Percentiles rank a stretch among this genome's conserved stretches.
These are phyloP conservation scores for Tetrapisispora namnaoensis DNA, from an alignment of 805 yeast species.

Conservation along the genomic window DNA sequence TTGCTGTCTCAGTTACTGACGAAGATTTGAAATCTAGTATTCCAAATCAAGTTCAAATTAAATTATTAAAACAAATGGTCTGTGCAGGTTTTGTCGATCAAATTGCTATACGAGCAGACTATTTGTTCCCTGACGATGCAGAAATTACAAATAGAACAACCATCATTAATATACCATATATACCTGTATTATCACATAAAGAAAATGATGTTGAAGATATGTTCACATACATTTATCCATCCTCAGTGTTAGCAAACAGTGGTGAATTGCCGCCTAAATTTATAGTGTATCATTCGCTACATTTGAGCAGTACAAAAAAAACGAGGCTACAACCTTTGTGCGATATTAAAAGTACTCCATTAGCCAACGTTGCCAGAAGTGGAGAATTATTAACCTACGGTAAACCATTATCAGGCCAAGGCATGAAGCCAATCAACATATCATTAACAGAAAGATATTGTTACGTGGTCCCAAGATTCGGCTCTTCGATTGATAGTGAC, in stretches of 20 bases:
- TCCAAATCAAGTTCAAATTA: slow-evolving; percentile 60
- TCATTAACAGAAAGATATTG: slow-evolving; percentile 66
- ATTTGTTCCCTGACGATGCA: slow-evolving; percentile 50
- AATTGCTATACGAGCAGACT: slow-evolving; percentile 75
- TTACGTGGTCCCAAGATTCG: slow-evolving; percentile 84
- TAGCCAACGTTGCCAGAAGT: slow-evolving; percentile 65
- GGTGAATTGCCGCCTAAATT: slow-evolving; percentile 75
- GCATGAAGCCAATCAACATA: slow-evolving; percentile 69
- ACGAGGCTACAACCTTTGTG: slow-evolving; percentile 66
- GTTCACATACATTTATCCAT: slow-evolving; percentile 70
- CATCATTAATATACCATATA: slow-evolving; percentile 54
- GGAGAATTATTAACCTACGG: slow-evolving; percentile 74
- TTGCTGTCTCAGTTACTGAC: slow-evolving; percentile 39
- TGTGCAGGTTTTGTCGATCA: slow-evolving; percentile 91
- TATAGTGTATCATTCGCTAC: slow-evolving; percentile 63
- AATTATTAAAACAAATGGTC: slow-evolving; percentile 81
- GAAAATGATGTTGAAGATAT: slow-evolving; percentile 37
- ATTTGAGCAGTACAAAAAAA: slow-evolving; percentile 41
- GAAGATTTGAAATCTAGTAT: slow-evolving; percentile 46
- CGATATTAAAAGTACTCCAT: slow-evolving; percentile 62
- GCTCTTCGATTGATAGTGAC: slow-evolving; percentile 75
- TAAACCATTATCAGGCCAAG: slow-evolving; percentile 77
- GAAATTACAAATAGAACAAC: slow-evolving; percentile 47
- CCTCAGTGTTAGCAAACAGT: slow-evolving; percentile 47
- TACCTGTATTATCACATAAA: slow-evolving; percentile 39